Conservation (phyloP, 768 basidiomycete species). For the Hericium rajendrae region DNA sequence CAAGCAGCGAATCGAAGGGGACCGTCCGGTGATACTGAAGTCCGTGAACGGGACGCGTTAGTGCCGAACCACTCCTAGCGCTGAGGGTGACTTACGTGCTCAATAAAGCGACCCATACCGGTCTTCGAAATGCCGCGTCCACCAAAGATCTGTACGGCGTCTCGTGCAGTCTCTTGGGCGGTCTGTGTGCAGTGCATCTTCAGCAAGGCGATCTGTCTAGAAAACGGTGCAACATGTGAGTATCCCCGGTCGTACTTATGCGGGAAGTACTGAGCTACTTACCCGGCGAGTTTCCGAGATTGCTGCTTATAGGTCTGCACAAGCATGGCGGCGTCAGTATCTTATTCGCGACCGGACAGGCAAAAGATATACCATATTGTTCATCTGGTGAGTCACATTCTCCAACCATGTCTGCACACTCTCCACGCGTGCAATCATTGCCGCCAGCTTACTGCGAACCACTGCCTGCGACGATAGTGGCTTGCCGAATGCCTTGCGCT, state of each 20-base stretch:
- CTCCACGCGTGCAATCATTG: slow-evolving; percentile 82
- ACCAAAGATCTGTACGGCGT: slow-evolving; percentile 82
- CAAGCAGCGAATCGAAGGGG: slow-evolving; percentile 60
- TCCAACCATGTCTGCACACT: slow-evolving; percentile 82
- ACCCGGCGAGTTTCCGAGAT: slow-evolving; percentile 66
- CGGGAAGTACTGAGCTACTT: slow-evolving; percentile 6
- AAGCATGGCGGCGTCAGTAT: slow-evolving; percentile 16
- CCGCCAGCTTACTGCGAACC: slow-evolving; percentile 79
- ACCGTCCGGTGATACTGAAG: slow-evolving; percentile 54
- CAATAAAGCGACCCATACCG: slow-evolving; percentile 71
- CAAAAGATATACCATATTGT: slow-evolving; percentile 49
- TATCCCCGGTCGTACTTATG: neutral
- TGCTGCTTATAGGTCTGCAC: slow-evolving; percentile 60
- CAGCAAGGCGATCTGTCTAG: slow-evolving; percentile 65
- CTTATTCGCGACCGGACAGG: neutral
- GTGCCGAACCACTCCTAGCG: neutral
- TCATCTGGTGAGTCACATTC: slow-evolving; percentile 82
- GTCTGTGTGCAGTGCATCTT: slow-evolving; percentile 71
- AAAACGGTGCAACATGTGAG: neutral
- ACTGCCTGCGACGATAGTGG: slow-evolving; percentile 77
- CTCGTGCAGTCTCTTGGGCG: slow-evolving; percentile 72
- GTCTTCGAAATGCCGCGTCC: slow-evolving; percentile 77
- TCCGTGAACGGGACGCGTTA: neutral
- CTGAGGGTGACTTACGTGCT: slow-evolving; percentile 41
- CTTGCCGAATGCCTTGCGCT: slow-evolving; percentile 89